Evolutionary conservation across 345 rosid genomes (phyloP), one percentile per base, ranked within the genome.

Genomic region (Nasturtium officinale): DNA sequence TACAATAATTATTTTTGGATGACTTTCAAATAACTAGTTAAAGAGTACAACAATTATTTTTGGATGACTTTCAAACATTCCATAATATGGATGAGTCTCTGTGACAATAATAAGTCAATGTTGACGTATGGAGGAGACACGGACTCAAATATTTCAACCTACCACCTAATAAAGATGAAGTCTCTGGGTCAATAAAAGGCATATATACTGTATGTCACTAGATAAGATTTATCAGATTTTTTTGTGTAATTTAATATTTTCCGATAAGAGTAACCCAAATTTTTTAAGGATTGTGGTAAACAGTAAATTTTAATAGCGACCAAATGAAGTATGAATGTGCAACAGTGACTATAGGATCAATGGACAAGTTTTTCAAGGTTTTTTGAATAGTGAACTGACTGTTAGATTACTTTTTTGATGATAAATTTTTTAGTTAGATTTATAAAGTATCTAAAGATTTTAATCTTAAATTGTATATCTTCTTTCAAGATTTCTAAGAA

Each of bases 401-500:
- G 18, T 61, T n/a, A 3, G 6, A 58, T 23, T 23, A 23, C 25
- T 20, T 37, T 5, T 28, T 11, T 35, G 0, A 33, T 10, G 7
- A 3, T 20, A 30, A 6, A 20, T 2, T 11, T 2, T 11, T 11
- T 28, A 28, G 26, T 47, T 10, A 5, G 26, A 45, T 45, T 5
- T 32, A 57, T 32, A 5, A 9, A 30, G 16, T 28, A 9, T 47
- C 45, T 17, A n/a, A n/a, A n/a, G n/a, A n/a, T n/a, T n/a, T n/a
- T n/a, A n/a, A n/a, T n/a, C n/a, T n/a, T n/a, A n/a, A n/a, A n/a
- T n/a, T 38, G 37, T 6, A 16, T 38, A 38, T 9, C 12, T 38
- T 67, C 51, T n/a, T 67, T 37, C 21, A 17, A 54, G 28, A 42
- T 42, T 55, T 55, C 7, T n/a, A 56, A 42, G 5, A 45, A 30